Evolutionary conservation across 2,329 filamentous ascomycete genomes (phyloP).

Genomic region (Dothistroma septosporum): DNA sequence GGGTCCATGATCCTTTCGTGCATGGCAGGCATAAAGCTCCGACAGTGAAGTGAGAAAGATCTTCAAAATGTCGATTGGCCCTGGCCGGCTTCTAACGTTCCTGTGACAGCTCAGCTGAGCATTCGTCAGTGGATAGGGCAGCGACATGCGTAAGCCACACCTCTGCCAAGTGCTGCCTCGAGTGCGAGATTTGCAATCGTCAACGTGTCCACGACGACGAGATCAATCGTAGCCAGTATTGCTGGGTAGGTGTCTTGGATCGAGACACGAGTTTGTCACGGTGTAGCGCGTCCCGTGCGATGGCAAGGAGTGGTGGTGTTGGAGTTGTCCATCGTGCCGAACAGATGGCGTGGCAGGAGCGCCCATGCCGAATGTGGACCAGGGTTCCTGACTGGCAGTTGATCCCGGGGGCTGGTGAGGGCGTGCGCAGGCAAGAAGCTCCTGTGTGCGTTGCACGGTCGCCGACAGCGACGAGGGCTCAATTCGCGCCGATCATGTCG

Average conservation of each 20-base stretch:
- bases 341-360: not conserved
- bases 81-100: not conserved
- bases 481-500: not conserved
- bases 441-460: no score
- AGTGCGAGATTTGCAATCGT: not conserved
- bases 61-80: not conserved
- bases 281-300: not conserved
- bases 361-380: not conserved
- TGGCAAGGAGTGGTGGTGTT: not conserved
- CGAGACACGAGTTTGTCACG: not conserved
- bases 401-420: not conserved
- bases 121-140: not conserved
- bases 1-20: not conserved
- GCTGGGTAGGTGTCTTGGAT: not conserved
- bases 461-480: no score
- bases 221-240: not conserved
- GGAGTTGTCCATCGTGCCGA: not conserved
- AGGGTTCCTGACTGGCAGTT: not conserved
- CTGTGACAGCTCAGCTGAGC: slow-evolving; percentile 1
- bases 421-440: no score
- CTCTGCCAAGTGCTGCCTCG: not conserved
- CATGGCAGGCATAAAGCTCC: not conserved
- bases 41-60: not conserved
- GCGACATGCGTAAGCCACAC: not conserved
- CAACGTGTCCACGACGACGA: not conserved